Evolutionary conservation across 352 stramenopile species (phyloP).

Genomic region (Phytophthora constricta): DNA sequence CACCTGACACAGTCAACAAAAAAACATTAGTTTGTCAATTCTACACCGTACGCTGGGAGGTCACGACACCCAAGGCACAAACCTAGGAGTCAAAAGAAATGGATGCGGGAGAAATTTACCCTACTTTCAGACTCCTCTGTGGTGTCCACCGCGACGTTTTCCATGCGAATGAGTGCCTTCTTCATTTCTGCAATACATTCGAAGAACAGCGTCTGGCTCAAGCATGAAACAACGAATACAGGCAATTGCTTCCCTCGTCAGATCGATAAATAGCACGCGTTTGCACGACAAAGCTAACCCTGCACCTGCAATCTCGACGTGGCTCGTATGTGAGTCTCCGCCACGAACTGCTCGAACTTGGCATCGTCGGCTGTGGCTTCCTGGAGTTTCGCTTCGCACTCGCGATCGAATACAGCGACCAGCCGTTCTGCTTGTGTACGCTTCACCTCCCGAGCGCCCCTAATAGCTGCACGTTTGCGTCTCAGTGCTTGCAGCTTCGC

Average conservation of each 20-base stretch:
- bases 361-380: conserved; percentile 11
- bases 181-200: conserved; percentile 55
- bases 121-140: conserved; percentile 46
- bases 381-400: conserved; percentile 19
- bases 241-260: not conserved
- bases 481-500: conserved; percentile 17
- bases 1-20: conserved; percentile 10
- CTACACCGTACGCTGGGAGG: not conserved
- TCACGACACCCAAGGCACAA: not conserved
- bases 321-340: conserved; percentile 27
- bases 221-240: not conserved
- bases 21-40: not conserved
- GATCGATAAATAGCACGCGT: not conserved
- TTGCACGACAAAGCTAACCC: not conserved
- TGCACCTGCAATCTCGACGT: conserved; percentile 22
- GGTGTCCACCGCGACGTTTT: conserved; percentile 29
- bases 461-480: conserved; percentile 13
- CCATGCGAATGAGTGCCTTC: conserved; percentile 42
- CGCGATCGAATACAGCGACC: conserved; percentile 5
- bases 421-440: conserved; percentile 13
- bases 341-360: conserved; percentile 26
- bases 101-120: conserved; percentile 33
- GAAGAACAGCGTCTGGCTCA: conserved; percentile 37
- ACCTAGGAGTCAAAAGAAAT: not conserved
- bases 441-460: conserved; percentile 9